Evolutionary conservation across 2,329 filamentous ascomycete species (phyloP).

Genomic region (Monilinia fructicola): DNA sequence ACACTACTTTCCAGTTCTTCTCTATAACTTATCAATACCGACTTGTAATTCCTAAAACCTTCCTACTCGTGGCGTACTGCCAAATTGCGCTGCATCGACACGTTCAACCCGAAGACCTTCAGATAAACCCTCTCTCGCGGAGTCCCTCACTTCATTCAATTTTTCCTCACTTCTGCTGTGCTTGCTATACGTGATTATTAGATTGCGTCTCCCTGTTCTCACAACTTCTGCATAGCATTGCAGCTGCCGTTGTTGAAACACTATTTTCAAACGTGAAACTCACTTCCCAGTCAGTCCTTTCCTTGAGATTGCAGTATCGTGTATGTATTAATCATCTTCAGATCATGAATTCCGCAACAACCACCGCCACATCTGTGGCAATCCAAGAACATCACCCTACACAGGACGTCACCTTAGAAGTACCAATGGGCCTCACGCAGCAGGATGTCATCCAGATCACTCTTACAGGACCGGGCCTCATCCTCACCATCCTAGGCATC

Average conservation of each 20-base stretch:
- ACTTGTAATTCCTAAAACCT: background rate
- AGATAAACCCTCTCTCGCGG: background rate
- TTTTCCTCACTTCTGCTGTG: background rate
- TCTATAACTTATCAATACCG: background rate
- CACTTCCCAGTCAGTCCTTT: background rate
- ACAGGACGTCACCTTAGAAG: slow-evolving; percentile 28
- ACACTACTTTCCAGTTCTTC: background rate
- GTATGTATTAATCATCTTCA: background rate
- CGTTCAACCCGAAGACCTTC: no score
- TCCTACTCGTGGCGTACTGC: background rate
- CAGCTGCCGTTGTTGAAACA: background rate
- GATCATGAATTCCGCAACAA: slow-evolving; percentile 13
- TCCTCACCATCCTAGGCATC: slow-evolving; percentile 53
- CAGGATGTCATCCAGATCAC: slow-evolving; percentile 37
- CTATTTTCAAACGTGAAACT: background rate
- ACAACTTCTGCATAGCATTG: background rate
- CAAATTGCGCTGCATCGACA: background rate
- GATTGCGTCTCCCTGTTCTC: background rate
- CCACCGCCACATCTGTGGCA: background rate
- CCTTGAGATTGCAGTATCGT: background rate
- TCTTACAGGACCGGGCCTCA: slow-evolving; percentile 35
- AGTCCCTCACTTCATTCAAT: background rate
- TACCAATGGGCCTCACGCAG: slow-evolving; percentile 32
- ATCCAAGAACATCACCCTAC: slow-evolving; percentile 12
- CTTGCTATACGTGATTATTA: slow-evolving; percentile 10